Conservation (phyloP, 2,329 filamentous ascomycete species). For the Hymenotorrendiella dingleyae region DNA sequence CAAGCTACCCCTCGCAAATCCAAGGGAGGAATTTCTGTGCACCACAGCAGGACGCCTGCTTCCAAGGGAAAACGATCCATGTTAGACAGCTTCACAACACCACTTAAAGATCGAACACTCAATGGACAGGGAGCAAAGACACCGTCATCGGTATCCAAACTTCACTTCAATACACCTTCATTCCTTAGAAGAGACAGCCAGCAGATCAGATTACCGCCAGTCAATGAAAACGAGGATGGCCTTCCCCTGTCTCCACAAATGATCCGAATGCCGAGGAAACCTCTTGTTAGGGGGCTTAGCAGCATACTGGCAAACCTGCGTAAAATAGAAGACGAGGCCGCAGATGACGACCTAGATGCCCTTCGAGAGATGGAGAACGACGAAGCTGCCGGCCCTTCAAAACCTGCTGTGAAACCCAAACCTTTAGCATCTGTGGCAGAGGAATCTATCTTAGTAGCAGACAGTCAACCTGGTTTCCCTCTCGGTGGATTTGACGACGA, state of each 20-base stretch:
- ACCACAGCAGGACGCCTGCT: conserved; percentile 37
- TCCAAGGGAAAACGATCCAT: conserved; percentile 55
- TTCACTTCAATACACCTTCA: conserved; percentile 62
- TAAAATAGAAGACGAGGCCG: conserved; percentile 61
- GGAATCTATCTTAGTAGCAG: conserved; percentile 38
- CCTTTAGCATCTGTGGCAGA: conserved; percentile 22
- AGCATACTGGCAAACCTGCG: conserved; percentile 66
- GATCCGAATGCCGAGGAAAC: conserved; percentile 50
- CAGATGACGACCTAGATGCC: conserved; percentile 70
- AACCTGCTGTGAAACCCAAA: conserved; percentile 14
- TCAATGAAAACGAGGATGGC: conserved; percentile 51
- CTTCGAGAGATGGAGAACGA: conserved; percentile 63
- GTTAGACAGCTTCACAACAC: conserved; percentile 60
- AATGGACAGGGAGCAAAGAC: conserved; percentile 37
- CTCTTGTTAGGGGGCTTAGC: conserved; percentile 64
- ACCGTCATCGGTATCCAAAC: conserved; percentile 46
- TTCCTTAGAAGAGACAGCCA: conserved; percentile 54
- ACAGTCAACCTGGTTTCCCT: conserved; percentile 37
- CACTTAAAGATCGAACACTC: conserved; percentile 44
- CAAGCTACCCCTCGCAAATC: conserved; percentile 35
- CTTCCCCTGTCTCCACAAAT: conserved; percentile 40
- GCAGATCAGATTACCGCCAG: conserved; percentile 39
- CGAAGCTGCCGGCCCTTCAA: conserved; percentile 14
- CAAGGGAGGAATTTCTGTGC: conserved; percentile 9
- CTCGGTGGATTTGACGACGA: conserved; percentile 62